phyloP scores from a whole-genome alignment of 768 basidiomycete species.

The Pulveroboletus ravenelii region DNA sequence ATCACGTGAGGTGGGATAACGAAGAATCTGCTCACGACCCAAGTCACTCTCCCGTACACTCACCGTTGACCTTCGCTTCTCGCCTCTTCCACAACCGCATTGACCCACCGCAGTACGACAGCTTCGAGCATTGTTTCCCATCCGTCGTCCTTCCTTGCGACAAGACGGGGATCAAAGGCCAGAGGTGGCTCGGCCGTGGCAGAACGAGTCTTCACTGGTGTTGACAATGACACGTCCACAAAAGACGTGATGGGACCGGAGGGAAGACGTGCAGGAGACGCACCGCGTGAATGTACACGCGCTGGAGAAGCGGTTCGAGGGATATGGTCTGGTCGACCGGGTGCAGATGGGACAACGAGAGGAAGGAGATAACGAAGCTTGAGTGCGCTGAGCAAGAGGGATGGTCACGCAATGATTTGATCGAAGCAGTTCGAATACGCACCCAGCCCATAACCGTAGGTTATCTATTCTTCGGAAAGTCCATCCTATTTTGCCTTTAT shows the following conservation, averaged over 20 bases:
- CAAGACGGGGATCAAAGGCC: conserved; percentile 65
- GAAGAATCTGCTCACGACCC: not conserved
- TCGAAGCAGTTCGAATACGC: conserved; percentile 25
- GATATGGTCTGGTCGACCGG: conserved; percentile 25
- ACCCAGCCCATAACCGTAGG: conserved; percentile 82
- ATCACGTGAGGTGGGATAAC: too few relatives aligned
- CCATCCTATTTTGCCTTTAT: conserved; percentile 16
- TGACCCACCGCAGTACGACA: conserved; percentile 61
- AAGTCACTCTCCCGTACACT: conserved; percentile 1
- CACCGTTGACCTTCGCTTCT: conserved; percentile 35
- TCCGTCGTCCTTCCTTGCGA: conserved; percentile 69
- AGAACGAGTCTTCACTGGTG: conserved; percentile 35
- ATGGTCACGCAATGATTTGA: not conserved
- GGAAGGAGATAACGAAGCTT: conserved; percentile 79
- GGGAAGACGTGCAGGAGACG: conserved; percentile 22
- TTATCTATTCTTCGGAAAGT: conserved; percentile 87
- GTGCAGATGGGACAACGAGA: conserved; percentile 49
- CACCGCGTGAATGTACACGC: conserved; percentile 14
- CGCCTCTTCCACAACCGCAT: conserved; percentile 63
- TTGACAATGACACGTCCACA: conserved; percentile 22
- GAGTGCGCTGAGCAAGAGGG: conserved; percentile 51
- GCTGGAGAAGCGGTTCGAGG: conserved; percentile 24
- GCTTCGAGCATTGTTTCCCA: conserved; percentile 80
- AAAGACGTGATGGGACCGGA: conserved; percentile 6
- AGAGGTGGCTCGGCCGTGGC: conserved; percentile 45